Base-by-base conservation (phyloP, 306 rosid species). In the Begonia peltatifolia region DNA sequence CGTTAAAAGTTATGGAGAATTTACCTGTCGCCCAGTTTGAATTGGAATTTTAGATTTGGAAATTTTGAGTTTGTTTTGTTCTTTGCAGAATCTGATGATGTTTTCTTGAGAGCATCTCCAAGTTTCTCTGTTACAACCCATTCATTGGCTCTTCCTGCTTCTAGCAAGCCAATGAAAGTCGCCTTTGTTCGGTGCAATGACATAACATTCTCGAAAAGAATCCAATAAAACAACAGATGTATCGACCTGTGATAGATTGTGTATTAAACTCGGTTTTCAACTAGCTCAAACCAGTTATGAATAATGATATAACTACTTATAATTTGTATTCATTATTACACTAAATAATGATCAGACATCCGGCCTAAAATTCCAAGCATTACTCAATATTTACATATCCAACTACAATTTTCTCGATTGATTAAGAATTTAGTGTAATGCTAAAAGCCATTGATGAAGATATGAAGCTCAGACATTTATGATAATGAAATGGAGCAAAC, bases 51-150 rank as follows among this genome's bases (percentile, higher is more conserved):
- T 62, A 67, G 69, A 10, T 56, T 3, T 10, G 59, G 9, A 18
- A 49, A 50, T 53, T 74, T 76, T 65, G 57, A 35, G 36, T 16
- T 52, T 49, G 56, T 63, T 53, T 74, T 66, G 50, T 62, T 77
- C 73, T 77, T 74, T 25, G 70, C 61, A 42, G 78, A 66, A 65
- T 71, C 87, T 52, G 52, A 73, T 48, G 75, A 4, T 67, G 76
- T 80, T 30, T 46, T 66, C 57, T 77, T 80, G n/a, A 16, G 56
- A 49, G 74, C 81, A 36, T 81, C 87, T 58, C 87, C 87, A 11
- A 81, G 78, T 66, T 81, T 81, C 69, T 77, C 84, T 13, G 87
- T 81, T 13, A 81, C 84, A 71, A 81, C 76, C 87, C 87, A 81
- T 65, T 81, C 87, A 56, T 81, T 81, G 20, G 55, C 87, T 64